Percentiles rank a stretch among this genome's conserved stretches.
phyloP scores from a whole-genome alignment of 805 yeast species.

The Brettanomyces naardenensis region DNA sequence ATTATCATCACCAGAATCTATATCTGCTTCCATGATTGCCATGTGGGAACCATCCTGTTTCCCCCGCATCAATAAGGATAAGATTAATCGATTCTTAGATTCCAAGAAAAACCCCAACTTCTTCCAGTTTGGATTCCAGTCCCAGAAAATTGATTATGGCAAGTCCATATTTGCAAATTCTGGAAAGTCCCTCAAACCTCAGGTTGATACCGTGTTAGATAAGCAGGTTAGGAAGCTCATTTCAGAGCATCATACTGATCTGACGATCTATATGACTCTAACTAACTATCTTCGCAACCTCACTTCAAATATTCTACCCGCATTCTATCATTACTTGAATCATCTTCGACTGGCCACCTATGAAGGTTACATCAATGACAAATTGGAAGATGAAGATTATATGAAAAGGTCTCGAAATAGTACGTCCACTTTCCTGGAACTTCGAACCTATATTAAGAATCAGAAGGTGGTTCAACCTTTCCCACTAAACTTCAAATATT shows the following conservation, averaged over 20 bases:
- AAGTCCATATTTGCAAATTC: not conserved
- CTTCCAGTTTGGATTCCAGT: conserved; percentile 19
- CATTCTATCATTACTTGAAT: conserved; percentile 17
- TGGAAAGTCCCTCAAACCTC: conserved; percentile 6
- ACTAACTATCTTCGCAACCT: conserved; percentile 18
- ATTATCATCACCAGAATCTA: conserved; percentile 6
- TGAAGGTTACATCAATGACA: conserved; percentile 12
- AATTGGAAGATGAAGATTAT: conserved; percentile 18
- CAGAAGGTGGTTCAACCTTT: conserved; percentile 22
- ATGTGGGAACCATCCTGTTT: conserved; percentile 13
- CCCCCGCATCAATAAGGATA: conserved; percentile 6
- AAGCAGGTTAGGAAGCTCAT: conserved; percentile 12
- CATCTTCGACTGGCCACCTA: conserved; percentile 15
- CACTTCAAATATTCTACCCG: conserved; percentile 13
- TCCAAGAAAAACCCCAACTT: conserved; percentile 13
- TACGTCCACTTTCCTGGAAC: conserved; percentile 9
- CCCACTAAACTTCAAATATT: conserved; percentile 19
- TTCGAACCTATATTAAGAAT: conserved; percentile 17
- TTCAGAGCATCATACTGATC: conserved; percentile 23
- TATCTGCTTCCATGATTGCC: conserved; percentile 5
- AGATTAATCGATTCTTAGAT: conserved; percentile 8
- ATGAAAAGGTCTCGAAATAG: conserved; percentile 7
- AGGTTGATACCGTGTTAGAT: conserved; percentile 17
- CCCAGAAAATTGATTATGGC: conserved; percentile 3
- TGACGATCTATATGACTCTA: conserved; percentile 17